Base-by-base conservation (phyloP, 164 flowering plant species). In the Vitis labrusca region DNA sequence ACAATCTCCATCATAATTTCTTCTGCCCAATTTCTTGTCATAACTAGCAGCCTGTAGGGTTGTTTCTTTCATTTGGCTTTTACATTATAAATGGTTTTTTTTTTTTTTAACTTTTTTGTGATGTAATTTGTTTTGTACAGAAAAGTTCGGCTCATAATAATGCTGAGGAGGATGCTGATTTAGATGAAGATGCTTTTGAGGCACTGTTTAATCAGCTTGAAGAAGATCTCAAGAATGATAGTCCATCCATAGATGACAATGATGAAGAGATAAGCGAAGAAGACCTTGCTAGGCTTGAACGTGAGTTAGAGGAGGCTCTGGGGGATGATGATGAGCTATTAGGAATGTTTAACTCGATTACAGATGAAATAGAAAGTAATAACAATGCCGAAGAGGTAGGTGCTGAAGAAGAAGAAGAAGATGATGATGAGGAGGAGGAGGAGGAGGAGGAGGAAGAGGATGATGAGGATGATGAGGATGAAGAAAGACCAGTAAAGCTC, bases 111-210 rank as follows among this genome's bases (percentile, higher is more conserved):
- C 32, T 7, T 48, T 51, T 17, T 50, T n/a, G n/a, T 37, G 13
- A 12, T 61, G 3, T 65, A 65, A 17, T 19, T 30, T 17, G 63
- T 50, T 61, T 61, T 48, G 5, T 53, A 44, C 69, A 77, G 83
- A 61, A 72, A 68, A 71, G 12, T 55, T 14, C 55, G 44, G 16
- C 61, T 32, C 52, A 9, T 12, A 73, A 70, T 23, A 75, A 50
- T 3, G 65, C 9, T 11, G 61, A 64, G 59, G 78, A 63, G 13
- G 85, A 75, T 55, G 89, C 85, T 48, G 88, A 81, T 65, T 8
- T 84, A 47, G 94, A 87, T 75, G 97, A 84, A 47, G 98, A 91
- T 86, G 89, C 96, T 15, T 74, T 92, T 65, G 99, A 90, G 71
- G 89, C 90, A 27, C 82, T 95, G 13, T 95, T 95, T 80, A 79